Conservation (phyloP, 2,329 filamentous ascomycete genomes). For the Arthrobotrys pseudoclavata region DNA sequence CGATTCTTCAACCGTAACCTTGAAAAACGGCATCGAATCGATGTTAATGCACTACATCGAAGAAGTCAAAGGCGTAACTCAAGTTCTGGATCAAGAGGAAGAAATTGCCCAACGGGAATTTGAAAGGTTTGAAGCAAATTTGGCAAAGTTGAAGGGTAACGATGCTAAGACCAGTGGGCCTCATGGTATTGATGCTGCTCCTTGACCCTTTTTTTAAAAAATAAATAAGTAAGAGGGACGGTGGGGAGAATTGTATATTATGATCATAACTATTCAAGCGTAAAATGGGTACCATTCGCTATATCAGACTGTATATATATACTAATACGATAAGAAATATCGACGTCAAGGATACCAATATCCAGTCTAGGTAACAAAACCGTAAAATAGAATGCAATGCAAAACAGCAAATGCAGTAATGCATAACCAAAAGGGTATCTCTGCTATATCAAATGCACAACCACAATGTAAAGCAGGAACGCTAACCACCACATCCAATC, state of each 20-base stretch:
- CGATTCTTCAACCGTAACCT: conserved; percentile 93
- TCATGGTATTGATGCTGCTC: conserved; percentile 49
- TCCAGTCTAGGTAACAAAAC: not conserved
- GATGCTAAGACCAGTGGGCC: conserved; percentile 44
- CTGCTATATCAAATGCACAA: conserved; percentile 5
- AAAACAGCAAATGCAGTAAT: not conserved
- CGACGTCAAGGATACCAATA: not conserved
- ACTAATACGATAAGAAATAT: not conserved
- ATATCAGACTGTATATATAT: conserved; percentile 6
- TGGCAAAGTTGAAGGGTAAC: conserved; percentile 71
- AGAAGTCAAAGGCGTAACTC: conserved; percentile 91
- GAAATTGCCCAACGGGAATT: conserved; percentile 89
- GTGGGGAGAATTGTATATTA: not conserved
- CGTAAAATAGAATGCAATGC: not conserved
- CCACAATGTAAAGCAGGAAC: not conserved
- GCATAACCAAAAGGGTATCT: conserved; percentile 11
- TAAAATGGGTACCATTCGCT: conserved; percentile 30
- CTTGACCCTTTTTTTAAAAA: conserved; percentile 5
- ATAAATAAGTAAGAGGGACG: not conserved
- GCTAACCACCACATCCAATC: not conserved
- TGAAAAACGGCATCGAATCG: conserved; percentile 97
- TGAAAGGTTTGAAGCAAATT: conserved; percentile 91
- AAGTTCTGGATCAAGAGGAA: conserved; percentile 92
- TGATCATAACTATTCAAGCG: not conserved
- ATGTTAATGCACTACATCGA: conserved; percentile 99